Base-by-base conservation (phyloP, 768 basidiomycete genomes). In the Cubamyces lactineus region DNA sequence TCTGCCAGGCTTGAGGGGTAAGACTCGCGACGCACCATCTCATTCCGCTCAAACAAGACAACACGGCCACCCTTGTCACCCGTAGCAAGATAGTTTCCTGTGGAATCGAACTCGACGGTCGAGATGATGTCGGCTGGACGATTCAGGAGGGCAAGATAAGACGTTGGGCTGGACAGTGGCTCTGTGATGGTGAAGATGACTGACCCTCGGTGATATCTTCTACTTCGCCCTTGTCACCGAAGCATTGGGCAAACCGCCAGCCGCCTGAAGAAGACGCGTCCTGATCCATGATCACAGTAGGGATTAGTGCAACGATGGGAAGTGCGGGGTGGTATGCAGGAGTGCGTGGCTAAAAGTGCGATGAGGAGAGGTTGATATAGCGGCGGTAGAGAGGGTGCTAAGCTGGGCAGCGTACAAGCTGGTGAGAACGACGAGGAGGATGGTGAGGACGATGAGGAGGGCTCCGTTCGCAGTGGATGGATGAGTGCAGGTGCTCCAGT, bases 191-290 rank as follows among this genome's bases (percentile, higher is more conserved):
- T 52, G 56, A 61, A 17, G 15, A 24, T 26, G 45, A 72, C 83
- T 63, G 65, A 95, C 95, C 97, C 83, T 99, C 97, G 62, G 97
- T 99, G 73, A 99, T 98, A 76, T 99, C 97, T 73, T 98, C 97
- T 39, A 98, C 96, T 76, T 97, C 92, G 69, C 92, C 96, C 85
- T 99, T 99, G 84, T 99, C 97, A 67, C 97, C 97, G 74, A 99
- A 99, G 80, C 97, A 99, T 73, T 99, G 97, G 56, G 97, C 96
- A 79, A 99, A 99, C 71, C 96, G 89, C 97, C 97, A 99, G 70
- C 89, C 90, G 71, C 90, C 89, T 73, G 89, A 90, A 71, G 87
- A 84, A 57, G 84, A 83, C 76, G 90, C 86, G 78, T 93, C 92
- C 76, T 87, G 85, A 76, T 94, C 92, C 92, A 93, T 91, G 72